Evolutionary conservation across 345 rosid genomes (phyloP), one percentile per base, ranked within the genome.

Genomic region (Conringia planisiliqua): DNA sequence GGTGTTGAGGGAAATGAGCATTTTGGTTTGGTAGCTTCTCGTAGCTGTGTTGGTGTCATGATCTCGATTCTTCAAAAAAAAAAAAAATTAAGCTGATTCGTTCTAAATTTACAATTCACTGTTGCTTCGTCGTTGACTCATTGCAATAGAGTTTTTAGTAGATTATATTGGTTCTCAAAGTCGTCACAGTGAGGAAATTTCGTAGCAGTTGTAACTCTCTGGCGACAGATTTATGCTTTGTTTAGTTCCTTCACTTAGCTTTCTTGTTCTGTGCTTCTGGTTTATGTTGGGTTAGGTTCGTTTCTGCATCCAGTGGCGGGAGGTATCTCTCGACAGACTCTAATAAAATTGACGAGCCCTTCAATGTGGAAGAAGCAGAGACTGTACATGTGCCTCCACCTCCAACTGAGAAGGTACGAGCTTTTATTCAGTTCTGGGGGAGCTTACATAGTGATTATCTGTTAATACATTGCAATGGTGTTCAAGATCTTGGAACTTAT

Each of bases 351-450:
- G 97, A 92, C 33, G 97, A 89, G 68, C 86, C 92, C 17, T 83
- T 86, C 73, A 86, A 87, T 70, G 94, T 84, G 44, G 94, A 89
- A 82, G 99, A 92, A 81, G 97, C 99, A 1, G 95, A 90, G 84
- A 92, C 98, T 1, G 93, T 88, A 17, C 68, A 87, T 68, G 84
- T 81, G 20, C 90, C 93, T 29, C 97, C 97, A 29, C 92, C 99
- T 26, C 88, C 85, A 3, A 65, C 85, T 0, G 92, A 96, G 61
- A 96, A 96, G 94, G 99, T 88, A 69, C n/a, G 11, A 16, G 47
- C 39, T 33, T 17, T 66, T 4, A 22, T 17, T 29, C 4, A 11
- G 13, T 38, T 63, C 4, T 50, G n/a, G 2, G 22, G 64, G 10
- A 13, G 14, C 12, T 60, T 7, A 6, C 55, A 1, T 38, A 0